These are phyloP conservation scores for Acacia crassicarpa DNA, from an alignment of 306 rosid genomes.

Conservation along the genomic window DNA sequence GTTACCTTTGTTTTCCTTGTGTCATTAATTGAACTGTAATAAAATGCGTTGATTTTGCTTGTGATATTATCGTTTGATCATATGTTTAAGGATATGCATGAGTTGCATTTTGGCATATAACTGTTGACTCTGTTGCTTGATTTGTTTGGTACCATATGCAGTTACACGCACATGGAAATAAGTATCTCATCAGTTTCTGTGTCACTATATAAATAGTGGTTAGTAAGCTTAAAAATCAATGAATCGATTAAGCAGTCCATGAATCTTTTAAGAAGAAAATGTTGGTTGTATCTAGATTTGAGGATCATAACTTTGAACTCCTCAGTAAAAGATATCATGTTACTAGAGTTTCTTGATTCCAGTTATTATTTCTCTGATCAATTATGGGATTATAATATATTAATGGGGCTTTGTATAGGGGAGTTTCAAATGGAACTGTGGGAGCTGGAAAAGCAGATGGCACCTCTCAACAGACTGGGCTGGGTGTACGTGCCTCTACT, in stretches of 20 bases:
- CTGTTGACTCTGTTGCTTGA: background rate
- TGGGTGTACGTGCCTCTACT: constrained; percentile 77
- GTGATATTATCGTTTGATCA: background rate
- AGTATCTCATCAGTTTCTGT: background rate
- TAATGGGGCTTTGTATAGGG: constrained; percentile 50
- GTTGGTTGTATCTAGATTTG: constrained; percentile 27
- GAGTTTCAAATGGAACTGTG: constrained; percentile 70
- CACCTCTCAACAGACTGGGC: constrained; percentile 69
- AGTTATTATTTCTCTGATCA: constrained; percentile 29
- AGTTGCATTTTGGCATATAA: background rate
- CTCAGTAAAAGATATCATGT: constrained; percentile 17
- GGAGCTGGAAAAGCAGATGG: constrained; percentile 83
- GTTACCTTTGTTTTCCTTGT: background rate
- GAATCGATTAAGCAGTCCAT: background rate
- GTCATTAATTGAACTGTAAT: background rate
- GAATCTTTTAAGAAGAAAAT: background rate
- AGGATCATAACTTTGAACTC: constrained; percentile 20
- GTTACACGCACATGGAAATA: background rate
- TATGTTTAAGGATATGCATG: background rate
- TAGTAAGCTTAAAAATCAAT: background rate
- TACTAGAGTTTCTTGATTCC: background rate
- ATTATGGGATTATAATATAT: constrained; percentile 32
- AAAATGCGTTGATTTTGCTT: background rate
- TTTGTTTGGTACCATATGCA: background rate
- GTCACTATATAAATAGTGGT: background rate